Evolutionary conservation across 75 land plant species (phyloP).

Genomic region (Cunninghamia lanceolata): DNA sequence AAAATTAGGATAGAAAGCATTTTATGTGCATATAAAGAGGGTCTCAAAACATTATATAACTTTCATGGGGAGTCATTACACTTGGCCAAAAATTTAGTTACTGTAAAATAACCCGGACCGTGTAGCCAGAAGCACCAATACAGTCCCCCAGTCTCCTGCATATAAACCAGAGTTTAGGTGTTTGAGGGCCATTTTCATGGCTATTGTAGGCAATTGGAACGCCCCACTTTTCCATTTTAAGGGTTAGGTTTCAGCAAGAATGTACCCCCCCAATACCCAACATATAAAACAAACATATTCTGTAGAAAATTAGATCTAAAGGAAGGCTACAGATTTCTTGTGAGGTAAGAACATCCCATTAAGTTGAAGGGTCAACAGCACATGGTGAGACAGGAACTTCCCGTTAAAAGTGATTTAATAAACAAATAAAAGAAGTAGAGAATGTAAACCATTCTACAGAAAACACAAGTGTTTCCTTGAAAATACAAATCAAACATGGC

Average conservation of each 20-base stretch:
- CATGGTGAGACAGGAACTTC: neutral
- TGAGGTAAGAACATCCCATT: neutral
- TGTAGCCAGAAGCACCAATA: too few species aligned
- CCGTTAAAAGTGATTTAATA: neutral
- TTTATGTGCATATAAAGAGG: neutral
- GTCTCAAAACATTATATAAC: neutral
- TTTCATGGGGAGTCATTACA: neutral
- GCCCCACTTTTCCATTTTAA: neutral
- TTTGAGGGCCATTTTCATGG: neutral
- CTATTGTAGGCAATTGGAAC: neutral
- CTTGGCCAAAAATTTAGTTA: neutral
- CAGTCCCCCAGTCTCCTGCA: neutral
- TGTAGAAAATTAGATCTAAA: neutral
- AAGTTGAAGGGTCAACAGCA: neutral
- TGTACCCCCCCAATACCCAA: neutral
- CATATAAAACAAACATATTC: neutral
- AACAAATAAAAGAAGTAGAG: neutral
- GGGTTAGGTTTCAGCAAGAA: neutral
- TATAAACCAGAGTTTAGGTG: too few species aligned
- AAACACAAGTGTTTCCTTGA: neutral
- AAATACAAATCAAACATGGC: neutral
- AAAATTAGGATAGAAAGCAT: neutral
- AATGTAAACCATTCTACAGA: neutral
- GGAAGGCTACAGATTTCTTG: too few species aligned
- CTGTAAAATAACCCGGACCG: too few species aligned